Evolutionary conservation across 2,329 filamentous ascomycete species (phyloP).

Genomic region (Colletotrichum falcatum): DNA sequence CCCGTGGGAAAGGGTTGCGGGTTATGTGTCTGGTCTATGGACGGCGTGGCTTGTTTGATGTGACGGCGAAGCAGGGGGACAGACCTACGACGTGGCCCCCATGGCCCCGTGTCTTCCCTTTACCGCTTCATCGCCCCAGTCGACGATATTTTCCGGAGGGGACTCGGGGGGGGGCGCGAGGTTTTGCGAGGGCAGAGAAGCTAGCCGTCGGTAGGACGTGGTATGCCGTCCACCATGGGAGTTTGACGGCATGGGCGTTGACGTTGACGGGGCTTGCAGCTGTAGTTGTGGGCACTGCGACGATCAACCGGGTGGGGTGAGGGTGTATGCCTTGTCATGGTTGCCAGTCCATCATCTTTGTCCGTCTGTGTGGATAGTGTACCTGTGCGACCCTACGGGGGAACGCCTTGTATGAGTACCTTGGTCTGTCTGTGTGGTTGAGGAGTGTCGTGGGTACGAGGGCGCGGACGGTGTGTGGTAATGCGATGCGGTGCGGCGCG

Average conservation of each 20-base stretch:
- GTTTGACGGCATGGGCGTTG: neutral
- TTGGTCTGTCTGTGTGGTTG: constrained; percentile 26
- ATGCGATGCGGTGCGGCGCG: constrained; percentile 6
- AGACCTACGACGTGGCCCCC: constrained; percentile 16
- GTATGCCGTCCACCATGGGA: neutral
- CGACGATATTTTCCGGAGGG: neutral
- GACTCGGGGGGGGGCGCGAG: neutral
- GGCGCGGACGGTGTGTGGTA: constrained; percentile 11
- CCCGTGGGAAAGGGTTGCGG: constrained; percentile 14
- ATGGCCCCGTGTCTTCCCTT: constrained; percentile 6
- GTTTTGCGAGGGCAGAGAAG: neutral
- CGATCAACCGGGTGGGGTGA: constrained; percentile 1
- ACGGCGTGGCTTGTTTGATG: constrained; percentile 1
- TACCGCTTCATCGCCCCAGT: constrained; percentile 6
- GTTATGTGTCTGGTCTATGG: constrained; percentile 3
- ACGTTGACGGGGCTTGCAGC: neutral
- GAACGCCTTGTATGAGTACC: too few species aligned
- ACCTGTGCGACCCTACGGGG: too few species aligned
- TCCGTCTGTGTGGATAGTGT: constrained; percentile 21
- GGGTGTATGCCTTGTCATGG: constrained; percentile 9
- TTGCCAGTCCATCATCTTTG: constrained; percentile 8
- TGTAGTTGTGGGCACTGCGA: constrained; percentile 6
- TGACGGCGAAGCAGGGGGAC: neutral
- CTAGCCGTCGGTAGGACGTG: neutral
- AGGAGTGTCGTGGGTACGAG: neutral